Percentiles rank a stretch among this genome's conserved stretches.
Evolutionary conservation across 2,329 filamentous ascomycete species (phyloP).

Genomic region (Ceratocystis ficicola): DNA sequence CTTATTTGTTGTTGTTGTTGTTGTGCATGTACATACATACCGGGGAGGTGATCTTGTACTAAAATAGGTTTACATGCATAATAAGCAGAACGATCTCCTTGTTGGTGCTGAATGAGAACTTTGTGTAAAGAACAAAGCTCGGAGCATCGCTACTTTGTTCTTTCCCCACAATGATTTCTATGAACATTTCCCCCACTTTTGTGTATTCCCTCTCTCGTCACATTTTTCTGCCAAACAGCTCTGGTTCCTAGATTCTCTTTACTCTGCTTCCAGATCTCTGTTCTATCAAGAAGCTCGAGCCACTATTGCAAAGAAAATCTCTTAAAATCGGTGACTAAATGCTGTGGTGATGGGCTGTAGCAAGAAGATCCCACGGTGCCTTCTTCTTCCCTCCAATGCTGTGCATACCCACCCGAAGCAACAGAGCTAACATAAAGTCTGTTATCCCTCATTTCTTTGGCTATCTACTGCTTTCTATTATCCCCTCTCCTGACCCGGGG

Average conservation of each 20-base stretch:
- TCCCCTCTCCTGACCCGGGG: background rate
- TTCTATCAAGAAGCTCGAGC: background rate
- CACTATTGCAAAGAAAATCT: background rate
- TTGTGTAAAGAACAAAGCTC: background rate
- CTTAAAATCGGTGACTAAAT: background rate
- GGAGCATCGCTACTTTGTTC: background rate
- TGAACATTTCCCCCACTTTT: background rate
- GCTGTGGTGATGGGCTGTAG: background rate
- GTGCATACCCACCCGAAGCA: background rate
- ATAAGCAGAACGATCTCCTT: background rate
- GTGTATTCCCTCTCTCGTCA: background rate
- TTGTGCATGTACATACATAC: background rate
- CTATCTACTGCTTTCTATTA: no score
- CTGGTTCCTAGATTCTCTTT: background rate
- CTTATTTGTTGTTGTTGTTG: background rate
- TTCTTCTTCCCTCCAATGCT: background rate
- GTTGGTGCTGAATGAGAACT: background rate
- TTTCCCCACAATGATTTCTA: background rate
- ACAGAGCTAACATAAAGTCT: background rate
- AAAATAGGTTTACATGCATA: background rate
- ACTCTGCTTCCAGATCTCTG: background rate
- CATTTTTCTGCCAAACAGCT: background rate
- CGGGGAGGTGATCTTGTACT: background rate
- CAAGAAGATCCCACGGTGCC: background rate
- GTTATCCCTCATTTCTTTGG: background rate